Conservation (phyloP, 108 stramenopile genomes). For the Fragilaria crotonensis region DNA sequence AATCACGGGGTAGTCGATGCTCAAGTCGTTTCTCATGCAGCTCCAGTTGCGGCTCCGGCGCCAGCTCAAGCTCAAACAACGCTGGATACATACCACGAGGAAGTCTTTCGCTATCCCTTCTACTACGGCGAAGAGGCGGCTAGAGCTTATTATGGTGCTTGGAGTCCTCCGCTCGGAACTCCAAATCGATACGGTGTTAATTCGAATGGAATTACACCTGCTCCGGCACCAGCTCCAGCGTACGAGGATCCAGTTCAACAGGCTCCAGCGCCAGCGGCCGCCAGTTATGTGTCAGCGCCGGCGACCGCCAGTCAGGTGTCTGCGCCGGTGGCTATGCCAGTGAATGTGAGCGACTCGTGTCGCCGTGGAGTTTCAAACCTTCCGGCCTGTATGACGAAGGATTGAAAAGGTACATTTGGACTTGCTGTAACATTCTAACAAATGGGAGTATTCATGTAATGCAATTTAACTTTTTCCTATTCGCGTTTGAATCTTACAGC, state of each 20-base stretch:
- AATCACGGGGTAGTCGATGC: slow-evolving; percentile 18
- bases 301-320: too few species aligned
- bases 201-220: slow-evolving; percentile 28
- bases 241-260: too few species aligned
- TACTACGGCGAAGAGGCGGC: slow-evolving; percentile 84
- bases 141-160: slow-evolving; percentile 80
- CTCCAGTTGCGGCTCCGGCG: slow-evolving; percentile 23
- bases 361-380: slow-evolving; percentile 76
- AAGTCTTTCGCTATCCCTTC: slow-evolving; percentile 79
- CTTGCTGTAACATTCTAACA: too few species aligned
- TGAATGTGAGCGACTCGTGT: slow-evolving; percentile 61
- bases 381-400: slow-evolving; percentile 85
- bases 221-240: too few species aligned
- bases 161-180: slow-evolving; percentile 82
- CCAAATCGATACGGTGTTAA: slow-evolving; percentile 77
- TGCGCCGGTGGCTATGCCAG: slow-evolving; percentile 18
- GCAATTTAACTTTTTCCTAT: too few species aligned
- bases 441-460: too few species aligned
- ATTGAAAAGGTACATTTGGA: too few species aligned
- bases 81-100: slow-evolving; percentile 86
- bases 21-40: slow-evolving; percentile 16
- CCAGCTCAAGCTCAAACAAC: slow-evolving; percentile 14
- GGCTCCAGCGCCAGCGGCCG: slow-evolving; percentile 8
- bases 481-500: too few species aligned
- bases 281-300: slow-evolving; percentile 1